phyloP scores from a whole-genome alignment of 1,284 basidiomycete species.

The Crepidotus sp. region DNA sequence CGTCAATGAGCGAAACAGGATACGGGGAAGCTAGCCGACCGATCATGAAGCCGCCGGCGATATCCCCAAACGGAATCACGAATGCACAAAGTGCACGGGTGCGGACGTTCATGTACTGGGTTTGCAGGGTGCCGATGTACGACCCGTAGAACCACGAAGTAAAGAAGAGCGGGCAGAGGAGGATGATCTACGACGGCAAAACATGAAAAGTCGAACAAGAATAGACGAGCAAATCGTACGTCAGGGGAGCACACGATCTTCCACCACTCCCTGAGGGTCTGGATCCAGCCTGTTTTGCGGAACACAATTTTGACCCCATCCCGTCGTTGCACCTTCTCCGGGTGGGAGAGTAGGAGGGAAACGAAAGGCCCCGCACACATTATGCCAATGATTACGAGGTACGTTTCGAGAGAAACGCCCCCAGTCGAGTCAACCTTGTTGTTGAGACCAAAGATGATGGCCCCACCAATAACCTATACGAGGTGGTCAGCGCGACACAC shows the following conservation, averaged over 20 bases:
- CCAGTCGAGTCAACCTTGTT: slow-evolving; percentile 23
- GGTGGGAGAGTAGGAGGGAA: slow-evolving; percentile 24
- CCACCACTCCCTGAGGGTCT: slow-evolving; percentile 24
- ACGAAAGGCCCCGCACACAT: slow-evolving; percentile 30
- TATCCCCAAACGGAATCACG: slow-evolving; percentile 26
- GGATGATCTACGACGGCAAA: slow-evolving; percentile 21
- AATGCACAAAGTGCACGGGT: slow-evolving; percentile 26
- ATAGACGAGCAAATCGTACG: slow-evolving; percentile 11
- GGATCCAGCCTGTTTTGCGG: slow-evolving; percentile 24
- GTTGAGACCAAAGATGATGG: slow-evolving; percentile 28
- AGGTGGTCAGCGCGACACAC: neutral
- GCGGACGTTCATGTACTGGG: slow-evolving; percentile 27
- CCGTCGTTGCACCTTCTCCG: slow-evolving; percentile 26
- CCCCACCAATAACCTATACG: slow-evolving; percentile 20
- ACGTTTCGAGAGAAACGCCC: slow-evolving; percentile 26
- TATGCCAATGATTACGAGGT: slow-evolving; percentile 28
- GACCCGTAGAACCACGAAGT: slow-evolving; percentile 29
- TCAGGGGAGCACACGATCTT: slow-evolving; percentile 23
- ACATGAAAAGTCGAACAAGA: neutral
- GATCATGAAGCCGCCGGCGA: slow-evolving; percentile 21
- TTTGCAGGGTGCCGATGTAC: slow-evolving; percentile 27
- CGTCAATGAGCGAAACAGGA: no score
- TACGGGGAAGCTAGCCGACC: no score
- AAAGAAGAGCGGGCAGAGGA: slow-evolving; percentile 27
- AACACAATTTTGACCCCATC: slow-evolving; percentile 25